A percentile compares a stretch with the other conserved stretches of the same genome.
Conservation (phyloP, 2,329 filamentous ascomycete species). For the Penicillium sp. region DNA sequence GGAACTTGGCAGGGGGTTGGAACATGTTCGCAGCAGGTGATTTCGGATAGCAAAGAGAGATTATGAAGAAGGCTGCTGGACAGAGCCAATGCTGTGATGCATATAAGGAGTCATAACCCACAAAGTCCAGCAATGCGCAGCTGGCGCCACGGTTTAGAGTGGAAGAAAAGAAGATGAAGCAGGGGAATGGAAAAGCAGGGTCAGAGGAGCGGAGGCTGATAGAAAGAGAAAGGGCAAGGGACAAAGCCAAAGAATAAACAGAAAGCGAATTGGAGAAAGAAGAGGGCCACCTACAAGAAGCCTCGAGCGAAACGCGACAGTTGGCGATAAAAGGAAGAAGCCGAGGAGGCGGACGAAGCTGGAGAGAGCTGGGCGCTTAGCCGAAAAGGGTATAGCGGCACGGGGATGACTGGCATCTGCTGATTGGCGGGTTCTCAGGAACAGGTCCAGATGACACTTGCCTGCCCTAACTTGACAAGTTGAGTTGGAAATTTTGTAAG, state of each 20-base stretch:
- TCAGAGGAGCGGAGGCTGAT: slow-evolving; percentile 16
- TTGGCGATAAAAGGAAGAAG: slow-evolving; percentile 12
- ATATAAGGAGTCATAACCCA: slow-evolving; percentile 21
- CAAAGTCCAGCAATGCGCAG: slow-evolving; percentile 17
- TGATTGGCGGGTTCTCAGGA: slow-evolving; percentile 1
- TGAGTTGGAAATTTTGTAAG: neutral
- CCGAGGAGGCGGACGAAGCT: slow-evolving; percentile 12
- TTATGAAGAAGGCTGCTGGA: slow-evolving; percentile 17
- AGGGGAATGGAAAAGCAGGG: slow-evolving; percentile 18
- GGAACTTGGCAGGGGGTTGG: slow-evolving; percentile 12
- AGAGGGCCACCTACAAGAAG: slow-evolving; percentile 48
- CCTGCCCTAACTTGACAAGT: neutral
- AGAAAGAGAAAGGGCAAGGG: slow-evolving; percentile 20
- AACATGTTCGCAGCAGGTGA: slow-evolving; percentile 16
- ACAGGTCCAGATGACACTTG: slow-evolving; percentile 1
- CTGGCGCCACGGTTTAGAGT: neutral
- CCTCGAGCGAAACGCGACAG: slow-evolving; percentile 28
- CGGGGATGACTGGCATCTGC: neutral
- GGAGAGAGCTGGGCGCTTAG: slow-evolving; percentile 9
- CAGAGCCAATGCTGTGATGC: slow-evolving; percentile 16
- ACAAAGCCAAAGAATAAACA: slow-evolving; percentile 23
- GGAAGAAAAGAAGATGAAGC: slow-evolving; percentile 17
- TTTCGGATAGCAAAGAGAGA: slow-evolving; percentile 21
- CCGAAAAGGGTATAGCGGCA: slow-evolving; percentile 4
- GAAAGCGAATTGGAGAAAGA: slow-evolving; percentile 26